Percentiles rank a stretch among this genome's conserved stretches.
These are phyloP conservation scores for Gnetum montanum DNA, from an alignment of 75 land plant species.

Conservation along the genomic window DNA sequence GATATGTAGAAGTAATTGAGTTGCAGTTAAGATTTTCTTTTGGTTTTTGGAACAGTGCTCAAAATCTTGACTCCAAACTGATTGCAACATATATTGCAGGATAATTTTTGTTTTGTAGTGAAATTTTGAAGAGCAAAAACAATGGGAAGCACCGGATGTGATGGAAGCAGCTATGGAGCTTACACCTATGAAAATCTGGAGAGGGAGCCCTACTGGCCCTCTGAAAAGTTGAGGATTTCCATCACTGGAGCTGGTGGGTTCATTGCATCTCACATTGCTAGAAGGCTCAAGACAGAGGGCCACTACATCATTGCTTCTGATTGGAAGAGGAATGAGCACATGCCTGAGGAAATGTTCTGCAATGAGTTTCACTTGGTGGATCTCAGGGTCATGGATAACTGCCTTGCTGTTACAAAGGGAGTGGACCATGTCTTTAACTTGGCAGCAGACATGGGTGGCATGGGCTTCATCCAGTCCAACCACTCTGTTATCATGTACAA, in stretches of 20 bases:
- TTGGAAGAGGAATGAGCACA: constrained; percentile 97
- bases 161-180: constrained; percentile 40
- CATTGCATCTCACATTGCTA: constrained; percentile 82
- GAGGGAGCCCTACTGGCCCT: constrained; percentile 85
- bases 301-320: constrained; percentile 91
- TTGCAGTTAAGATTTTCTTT: too few relatives aligned
- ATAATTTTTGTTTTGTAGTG: too few relatives aligned
- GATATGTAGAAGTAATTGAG: too few relatives aligned
- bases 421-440: constrained; percentile 85
- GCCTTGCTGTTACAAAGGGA: constrained; percentile 64
- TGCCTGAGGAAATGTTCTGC: constrained; percentile 96
- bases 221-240: constrained; percentile 64
- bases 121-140: too few relatives aligned
- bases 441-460: constrained; percentile 96
- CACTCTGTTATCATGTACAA: constrained; percentile 93
- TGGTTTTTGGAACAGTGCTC: too few relatives aligned
- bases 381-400: constrained; percentile 91
- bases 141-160: constrained; percentile 35
- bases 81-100: too few relatives aligned
- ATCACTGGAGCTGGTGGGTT: constrained; percentile 92
- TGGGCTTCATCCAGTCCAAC: constrained; percentile 93
- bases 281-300: constrained; percentile 76
- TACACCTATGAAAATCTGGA: constrained; percentile 70
- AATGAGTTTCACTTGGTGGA: constrained; percentile 89
- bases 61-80: too few relatives aligned